Base-by-base conservation (phyloP, 768 basidiomycete species). In the Lanmaoa rubissima region DNA sequence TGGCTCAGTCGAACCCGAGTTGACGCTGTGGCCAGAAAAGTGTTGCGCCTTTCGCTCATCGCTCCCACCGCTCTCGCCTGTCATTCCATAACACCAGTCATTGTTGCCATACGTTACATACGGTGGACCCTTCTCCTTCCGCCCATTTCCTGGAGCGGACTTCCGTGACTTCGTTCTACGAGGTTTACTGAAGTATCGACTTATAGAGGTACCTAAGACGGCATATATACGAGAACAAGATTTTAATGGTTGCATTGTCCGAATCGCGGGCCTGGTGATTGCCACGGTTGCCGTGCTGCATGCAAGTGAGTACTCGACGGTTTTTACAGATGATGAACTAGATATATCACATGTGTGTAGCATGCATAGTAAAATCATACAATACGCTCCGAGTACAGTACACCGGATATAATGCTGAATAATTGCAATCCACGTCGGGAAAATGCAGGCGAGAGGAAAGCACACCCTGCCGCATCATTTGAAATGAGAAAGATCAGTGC, bases 341-440 rank as follows among this genome's bases (percentile, higher is more conserved):
- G 46, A 49, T 43, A 38, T 51, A 45, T 52, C 35, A 38, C 13
- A 39, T 48, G 42, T 55, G 51, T 53, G 38, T 54, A 49, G 44
- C n/a, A 17, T 63, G 54, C 52, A 61, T 53, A 51, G 48, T 51
- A 53, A 52, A 51, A 55, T 57, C 60, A 48, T 66, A 64, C 54
- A 66, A 59, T 59, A 61, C 61, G 50, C 45, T 43, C 31, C 42
- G 51, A 43, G 48, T 66, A 61, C 26, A 39, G 54, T 70, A 69
- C 54, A 66, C 53, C 59, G 58, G 41, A 53, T 65, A 57, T 31
- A 35, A 67, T 58, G 54, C 45, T 47, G 34, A 63, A 50, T 24
- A 24, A 28, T 28, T 28, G 28, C n/a, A 54, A 58, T 50, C 44
- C 58, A 53, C 48, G 51, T 38, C 19, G 41, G 16, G 35, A 46